Percentiles rank a stretch among this genome's conserved stretches.
Evolutionary conservation across 345 rosid genomes (phyloP).

Genomic region (Corchorus olitorius): DNA sequence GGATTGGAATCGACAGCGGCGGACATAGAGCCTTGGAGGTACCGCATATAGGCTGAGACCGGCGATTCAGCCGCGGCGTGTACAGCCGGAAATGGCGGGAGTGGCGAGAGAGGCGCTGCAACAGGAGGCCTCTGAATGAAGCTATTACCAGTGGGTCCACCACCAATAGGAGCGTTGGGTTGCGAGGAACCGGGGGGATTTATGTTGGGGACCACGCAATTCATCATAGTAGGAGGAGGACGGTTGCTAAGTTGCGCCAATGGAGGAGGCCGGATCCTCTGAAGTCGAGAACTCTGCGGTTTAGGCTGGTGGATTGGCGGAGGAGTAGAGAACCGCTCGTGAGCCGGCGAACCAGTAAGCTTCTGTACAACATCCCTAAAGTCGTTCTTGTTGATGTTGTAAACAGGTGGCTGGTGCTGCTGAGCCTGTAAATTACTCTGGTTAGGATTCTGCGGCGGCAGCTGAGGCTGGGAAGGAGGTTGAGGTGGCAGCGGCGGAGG

Average conservation of each 20-base stretch:
- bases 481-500: slow-evolving; percentile 25
- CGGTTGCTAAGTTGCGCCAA: slow-evolving; percentile 67
- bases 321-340: slow-evolving; percentile 71
- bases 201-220: slow-evolving; percentile 32
- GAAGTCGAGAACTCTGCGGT: slow-evolving; percentile 80
- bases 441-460: slow-evolving; percentile 21
- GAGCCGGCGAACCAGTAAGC: slow-evolving; percentile 92
- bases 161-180: slow-evolving; percentile 2
- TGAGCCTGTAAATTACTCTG: slow-evolving; percentile 35
- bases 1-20: slow-evolving; percentile 46
- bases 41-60: slow-evolving; percentile 75
- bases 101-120: slow-evolving; percentile 62
- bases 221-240: slow-evolving; percentile 54
- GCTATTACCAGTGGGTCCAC: slow-evolving; percentile 10
- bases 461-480: slow-evolving; percentile 19
- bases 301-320: slow-evolving; percentile 74
- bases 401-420: slow-evolving; percentile 84
- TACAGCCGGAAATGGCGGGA: slow-evolving; percentile 65
- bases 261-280: slow-evolving; percentile 95
- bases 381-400: slow-evolving; percentile 90
- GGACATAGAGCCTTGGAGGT: slow-evolving; percentile 53
- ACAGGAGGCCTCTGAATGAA: slow-evolving; percentile 36
- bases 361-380: slow-evolving; percentile 93
- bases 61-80: slow-evolving; percentile 79
- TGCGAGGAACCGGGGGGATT: slow-evolving; percentile 25